A percentile compares a stretch with the other conserved stretches of the same genome.
Conservation (phyloP, 345 rosid species). For the Populus pruinosa region DNA sequence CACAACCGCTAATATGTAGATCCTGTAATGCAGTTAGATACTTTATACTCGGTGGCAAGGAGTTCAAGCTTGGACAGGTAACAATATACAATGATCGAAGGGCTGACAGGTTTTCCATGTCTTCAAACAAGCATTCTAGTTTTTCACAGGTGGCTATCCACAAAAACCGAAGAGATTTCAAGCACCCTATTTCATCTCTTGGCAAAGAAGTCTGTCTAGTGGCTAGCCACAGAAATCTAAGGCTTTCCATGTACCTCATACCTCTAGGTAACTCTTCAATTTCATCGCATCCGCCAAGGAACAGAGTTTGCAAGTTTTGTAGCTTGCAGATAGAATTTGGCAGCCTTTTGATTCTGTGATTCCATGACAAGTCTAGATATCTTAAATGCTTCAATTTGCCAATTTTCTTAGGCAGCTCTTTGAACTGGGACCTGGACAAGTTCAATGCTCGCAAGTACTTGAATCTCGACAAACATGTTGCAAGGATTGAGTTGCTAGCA, state of each 20-base stretch:
- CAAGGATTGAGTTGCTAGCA: slow-evolving; percentile 13
- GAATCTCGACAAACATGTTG: slow-evolving; percentile 11
- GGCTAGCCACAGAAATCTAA: slow-evolving; percentile 16
- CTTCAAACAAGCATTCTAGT: slow-evolving; percentile 16
- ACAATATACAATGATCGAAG: slow-evolving; percentile 15
- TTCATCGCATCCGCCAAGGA: slow-evolving; percentile 6
- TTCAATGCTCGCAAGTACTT: slow-evolving; percentile 14
- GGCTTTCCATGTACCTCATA: slow-evolving; percentile 20
- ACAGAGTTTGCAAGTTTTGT: slow-evolving; percentile 22
- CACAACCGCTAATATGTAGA: slow-evolving; percentile 11
- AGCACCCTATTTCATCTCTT: slow-evolving; percentile 13
- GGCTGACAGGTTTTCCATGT: slow-evolving; percentile 1
- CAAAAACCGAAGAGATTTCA: slow-evolving; percentile 21
- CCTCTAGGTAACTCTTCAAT: slow-evolving; percentile 22
- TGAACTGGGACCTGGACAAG: slow-evolving; percentile 10
- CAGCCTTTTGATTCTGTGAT: slow-evolving; percentile 15
- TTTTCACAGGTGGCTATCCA: slow-evolving; percentile 8
- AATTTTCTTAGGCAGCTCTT: slow-evolving; percentile 14
- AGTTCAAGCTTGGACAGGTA: slow-evolving; percentile 2
- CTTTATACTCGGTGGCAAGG: slow-evolving; percentile 15
- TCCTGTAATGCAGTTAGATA: slow-evolving; percentile 13
- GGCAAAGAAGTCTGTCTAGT: slow-evolving; percentile 20
- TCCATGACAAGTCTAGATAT: slow-evolving; percentile 14
- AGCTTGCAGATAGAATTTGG: slow-evolving; percentile 29
- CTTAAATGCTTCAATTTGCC: slow-evolving; percentile 32